These are phyloP conservation scores for Kluyveromyces lactis DNA, from an alignment of 805 yeast species.

Conservation along the genomic window DNA sequence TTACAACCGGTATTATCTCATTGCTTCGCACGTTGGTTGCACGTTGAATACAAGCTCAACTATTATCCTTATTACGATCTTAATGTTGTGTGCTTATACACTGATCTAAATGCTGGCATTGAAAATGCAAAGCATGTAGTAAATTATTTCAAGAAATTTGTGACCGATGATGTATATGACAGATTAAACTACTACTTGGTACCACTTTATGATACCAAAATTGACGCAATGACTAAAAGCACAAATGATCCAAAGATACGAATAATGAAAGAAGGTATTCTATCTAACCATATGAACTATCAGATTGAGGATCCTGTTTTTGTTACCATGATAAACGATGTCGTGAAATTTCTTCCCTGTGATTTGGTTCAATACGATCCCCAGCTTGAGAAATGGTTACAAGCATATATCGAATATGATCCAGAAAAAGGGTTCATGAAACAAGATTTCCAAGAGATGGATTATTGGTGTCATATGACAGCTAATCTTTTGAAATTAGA, in stretches of 20 bases:
- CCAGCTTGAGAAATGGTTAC: slow-evolving; percentile 16
- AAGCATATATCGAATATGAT: slow-evolving; percentile 16
- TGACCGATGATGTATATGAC: slow-evolving; percentile 16
- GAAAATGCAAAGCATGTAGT: slow-evolving; percentile 14
- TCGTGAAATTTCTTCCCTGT: slow-evolving; percentile 19
- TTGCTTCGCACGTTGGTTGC: slow-evolving; percentile 61
- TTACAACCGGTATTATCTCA: slow-evolving; percentile 14
- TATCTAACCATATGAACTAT: slow-evolving; percentile 4
- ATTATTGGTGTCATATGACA: slow-evolving; percentile 20
- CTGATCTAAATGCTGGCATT: slow-evolving; percentile 21
- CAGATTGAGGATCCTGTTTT: slow-evolving; percentile 24
- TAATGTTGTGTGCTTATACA: slow-evolving; percentile 24
- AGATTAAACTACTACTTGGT: slow-evolving; percentile 20
- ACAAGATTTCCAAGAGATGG: slow-evolving; percentile 13
- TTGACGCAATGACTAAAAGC: neutral
- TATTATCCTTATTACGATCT: slow-evolving; percentile 64
- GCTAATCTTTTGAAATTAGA: neutral
- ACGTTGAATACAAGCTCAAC: slow-evolving; percentile 62
- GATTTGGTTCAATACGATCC: slow-evolving; percentile 18
- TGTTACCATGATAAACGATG: slow-evolving; percentile 23
- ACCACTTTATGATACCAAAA: slow-evolving; percentile 19
- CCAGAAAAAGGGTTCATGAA: slow-evolving; percentile 5
- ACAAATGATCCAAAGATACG: slow-evolving; percentile 4
- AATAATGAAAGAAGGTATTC: slow-evolving; percentile 5
- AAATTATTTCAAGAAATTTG: slow-evolving; percentile 12